Evolutionary conservation across 129 eudicot genomes (phyloP).

Genomic region (Flaveria bidentis): DNA sequence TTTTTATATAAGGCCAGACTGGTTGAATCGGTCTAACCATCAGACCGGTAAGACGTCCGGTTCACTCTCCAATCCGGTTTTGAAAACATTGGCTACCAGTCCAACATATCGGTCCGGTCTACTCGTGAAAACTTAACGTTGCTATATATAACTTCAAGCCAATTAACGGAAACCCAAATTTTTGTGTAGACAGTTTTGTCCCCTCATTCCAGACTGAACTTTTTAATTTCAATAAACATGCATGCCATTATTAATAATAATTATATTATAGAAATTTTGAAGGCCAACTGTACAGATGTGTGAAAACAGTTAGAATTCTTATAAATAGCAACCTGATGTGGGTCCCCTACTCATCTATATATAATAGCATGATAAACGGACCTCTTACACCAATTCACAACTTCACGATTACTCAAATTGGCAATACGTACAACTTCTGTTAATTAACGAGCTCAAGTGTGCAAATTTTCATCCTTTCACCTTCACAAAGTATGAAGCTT

Average conservation of each 20-base stretch:
- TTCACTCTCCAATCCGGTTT: too few relatives aligned
- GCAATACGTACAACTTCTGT: neutral
- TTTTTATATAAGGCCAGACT: too few relatives aligned
- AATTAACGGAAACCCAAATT: slow-evolving; percentile 33
- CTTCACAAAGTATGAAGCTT: slow-evolving; percentile 42
- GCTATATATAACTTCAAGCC: slow-evolving; percentile 24
- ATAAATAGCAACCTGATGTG: slow-evolving; percentile 22
- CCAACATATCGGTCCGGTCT: too few relatives aligned
- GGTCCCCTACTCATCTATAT: slow-evolving; percentile 40
- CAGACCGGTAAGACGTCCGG: too few relatives aligned
- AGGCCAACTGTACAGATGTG: slow-evolving; percentile 7
- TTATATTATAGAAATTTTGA: slow-evolving; percentile 3
- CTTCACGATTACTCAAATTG: too few relatives aligned
- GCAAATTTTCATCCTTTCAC: neutral
- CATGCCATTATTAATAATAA: neutral
- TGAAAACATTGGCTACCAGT: too few relatives aligned
- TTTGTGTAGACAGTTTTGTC: slow-evolving; percentile 39
- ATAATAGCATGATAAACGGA: neutral
- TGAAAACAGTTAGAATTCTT: neutral
- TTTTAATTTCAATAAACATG: slow-evolving; percentile 7
- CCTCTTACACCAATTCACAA: neutral
- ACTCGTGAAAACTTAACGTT: too few relatives aligned
- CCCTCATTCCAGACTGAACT: slow-evolving; percentile 35
- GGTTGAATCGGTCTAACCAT: too few relatives aligned
- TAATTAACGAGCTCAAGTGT: neutral